Percentiles rank a stretch among this genome's conserved stretches.
phyloP scores from a whole-genome alignment of 2,329 filamentous ascomycete species.

The Nothophoma quercina region DNA sequence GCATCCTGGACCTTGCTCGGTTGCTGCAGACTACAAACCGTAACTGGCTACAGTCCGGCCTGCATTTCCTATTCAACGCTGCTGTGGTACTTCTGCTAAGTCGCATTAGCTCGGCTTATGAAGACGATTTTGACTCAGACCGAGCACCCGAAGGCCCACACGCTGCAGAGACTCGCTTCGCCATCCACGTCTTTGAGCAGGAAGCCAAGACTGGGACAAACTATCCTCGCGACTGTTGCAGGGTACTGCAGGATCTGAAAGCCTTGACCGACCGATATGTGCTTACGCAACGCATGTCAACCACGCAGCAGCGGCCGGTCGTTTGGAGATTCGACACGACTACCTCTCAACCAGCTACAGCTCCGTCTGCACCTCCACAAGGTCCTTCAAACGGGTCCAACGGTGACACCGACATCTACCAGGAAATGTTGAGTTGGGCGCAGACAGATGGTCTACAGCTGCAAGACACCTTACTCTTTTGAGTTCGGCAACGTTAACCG shows the following conservation, averaged over 20 bases:
- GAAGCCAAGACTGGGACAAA: constrained; percentile 34
- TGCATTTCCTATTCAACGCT: constrained; percentile 41
- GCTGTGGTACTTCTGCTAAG: constrained; percentile 35
- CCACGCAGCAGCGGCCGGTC: neutral
- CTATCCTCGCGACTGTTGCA: constrained; percentile 34
- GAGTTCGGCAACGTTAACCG: neutral
- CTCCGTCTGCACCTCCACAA: neutral
- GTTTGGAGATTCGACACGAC: neutral
- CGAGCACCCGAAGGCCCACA: constrained; percentile 2
- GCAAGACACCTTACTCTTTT: neutral
- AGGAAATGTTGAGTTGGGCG: constrained; percentile 1
- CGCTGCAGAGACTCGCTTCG: constrained; percentile 27
- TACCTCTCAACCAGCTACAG: neutral
- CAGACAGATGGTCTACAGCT: neutral
- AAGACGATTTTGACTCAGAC: neutral
- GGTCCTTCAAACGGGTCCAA: neutral
- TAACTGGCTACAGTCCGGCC: constrained; percentile 30
- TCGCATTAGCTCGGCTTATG: constrained; percentile 19
- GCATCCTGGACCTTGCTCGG: constrained; percentile 31
- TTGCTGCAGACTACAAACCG: constrained; percentile 15
- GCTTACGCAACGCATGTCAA: neutral
- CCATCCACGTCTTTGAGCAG: constrained; percentile 32
- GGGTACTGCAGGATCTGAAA: constrained; percentile 34
- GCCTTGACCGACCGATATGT: constrained; percentile 30
- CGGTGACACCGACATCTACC: neutral